These are phyloP conservation scores for Musa beccarii DNA, from an alignment of 176 grass and related monocot genomes.

Conservation along the genomic window DNA sequence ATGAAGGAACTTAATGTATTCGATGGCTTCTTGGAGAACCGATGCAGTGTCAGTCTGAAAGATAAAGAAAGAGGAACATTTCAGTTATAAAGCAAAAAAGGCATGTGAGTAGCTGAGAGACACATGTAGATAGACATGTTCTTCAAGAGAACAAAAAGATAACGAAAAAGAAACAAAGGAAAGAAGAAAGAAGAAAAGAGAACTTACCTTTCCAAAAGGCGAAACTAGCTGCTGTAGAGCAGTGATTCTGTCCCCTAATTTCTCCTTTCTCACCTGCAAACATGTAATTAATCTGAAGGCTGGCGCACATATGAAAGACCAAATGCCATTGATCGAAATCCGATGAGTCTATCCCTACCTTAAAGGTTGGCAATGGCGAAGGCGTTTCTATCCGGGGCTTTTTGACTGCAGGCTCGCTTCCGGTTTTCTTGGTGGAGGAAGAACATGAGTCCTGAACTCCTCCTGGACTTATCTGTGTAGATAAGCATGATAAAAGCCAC, in stretches of 20 bases:
- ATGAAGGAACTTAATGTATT: constrained; percentile 88
- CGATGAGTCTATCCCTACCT: constrained; percentile 29
- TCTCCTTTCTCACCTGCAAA: constrained; percentile 87
- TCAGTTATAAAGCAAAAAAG: constrained; percentile 1
- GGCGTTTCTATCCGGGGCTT: constrained; percentile 45
- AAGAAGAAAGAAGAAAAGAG: not conserved
- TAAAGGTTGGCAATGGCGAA: constrained; percentile 68
- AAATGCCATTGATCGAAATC: not conserved
- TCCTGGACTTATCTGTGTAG: constrained; percentile 22
- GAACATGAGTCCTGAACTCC: constrained; percentile 36
- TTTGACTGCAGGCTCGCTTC: constrained; percentile 31
- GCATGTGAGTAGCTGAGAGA: not conserved
- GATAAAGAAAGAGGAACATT: constrained; percentile 5
- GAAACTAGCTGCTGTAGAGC: constrained; percentile 94
- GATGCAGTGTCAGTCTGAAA: constrained; percentile 87
- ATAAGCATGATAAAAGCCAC: not conserved
- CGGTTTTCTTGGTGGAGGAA: constrained; percentile 28
- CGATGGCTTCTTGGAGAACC: constrained; percentile 93
- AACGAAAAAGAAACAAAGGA: too few species aligned
- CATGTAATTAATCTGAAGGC: not conserved
- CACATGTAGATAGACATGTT: not conserved
- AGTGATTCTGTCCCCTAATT: constrained; percentile 97
- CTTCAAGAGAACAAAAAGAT: not conserved
- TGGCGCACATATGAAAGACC: not conserved
- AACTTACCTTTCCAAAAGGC: constrained; percentile 96